phyloP scores from a whole-genome alignment of 495 filamentous ascomycete genomes.

The Bacidia gigantensis region DNA sequence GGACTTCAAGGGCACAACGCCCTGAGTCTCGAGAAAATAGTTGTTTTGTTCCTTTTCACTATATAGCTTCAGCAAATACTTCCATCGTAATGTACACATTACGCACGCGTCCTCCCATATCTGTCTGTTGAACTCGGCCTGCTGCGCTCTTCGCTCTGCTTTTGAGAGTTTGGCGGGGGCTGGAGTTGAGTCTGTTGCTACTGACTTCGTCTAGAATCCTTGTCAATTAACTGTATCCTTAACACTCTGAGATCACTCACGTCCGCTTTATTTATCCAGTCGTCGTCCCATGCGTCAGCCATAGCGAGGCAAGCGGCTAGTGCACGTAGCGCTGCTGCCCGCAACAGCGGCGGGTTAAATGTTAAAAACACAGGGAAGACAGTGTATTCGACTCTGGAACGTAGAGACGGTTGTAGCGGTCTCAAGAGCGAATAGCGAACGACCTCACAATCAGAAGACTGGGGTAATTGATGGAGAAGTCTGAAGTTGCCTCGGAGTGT shows the following conservation, averaged over 20 bases:
- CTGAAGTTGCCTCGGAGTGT: too few relatives aligned
- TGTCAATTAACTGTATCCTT: not conserved
- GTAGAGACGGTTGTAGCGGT: too few relatives aligned
- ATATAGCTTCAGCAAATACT: not conserved
- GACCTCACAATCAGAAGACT: too few relatives aligned
- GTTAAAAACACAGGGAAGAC: too few relatives aligned
- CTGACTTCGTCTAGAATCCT: constrained; percentile 14
- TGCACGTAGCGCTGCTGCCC: too few relatives aligned
- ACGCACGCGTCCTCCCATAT: constrained; percentile 82
- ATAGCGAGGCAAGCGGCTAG: constrained; percentile 17
- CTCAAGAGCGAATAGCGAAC: too few relatives aligned
- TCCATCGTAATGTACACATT: not conserved
- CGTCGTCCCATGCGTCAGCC: constrained; percentile 82
- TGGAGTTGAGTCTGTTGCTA: constrained; percentile 7
- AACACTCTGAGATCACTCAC: constrained; percentile 25
- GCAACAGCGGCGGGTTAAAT: too few relatives aligned
- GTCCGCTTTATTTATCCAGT: constrained; percentile 74
- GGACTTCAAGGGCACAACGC: constrained; percentile 54
- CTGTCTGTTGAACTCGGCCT: constrained; percentile 67
- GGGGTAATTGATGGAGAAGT: too few relatives aligned
- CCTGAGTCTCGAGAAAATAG: constrained; percentile 59
- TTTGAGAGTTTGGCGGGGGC: constrained; percentile 44
- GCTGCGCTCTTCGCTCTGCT: constrained; percentile 64
- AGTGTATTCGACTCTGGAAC: too few relatives aligned
- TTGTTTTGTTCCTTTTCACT: constrained; percentile 47